Base-by-base conservation (phyloP, 2,329 filamentous ascomycete species). In the Alternaria conjuncta region DNA sequence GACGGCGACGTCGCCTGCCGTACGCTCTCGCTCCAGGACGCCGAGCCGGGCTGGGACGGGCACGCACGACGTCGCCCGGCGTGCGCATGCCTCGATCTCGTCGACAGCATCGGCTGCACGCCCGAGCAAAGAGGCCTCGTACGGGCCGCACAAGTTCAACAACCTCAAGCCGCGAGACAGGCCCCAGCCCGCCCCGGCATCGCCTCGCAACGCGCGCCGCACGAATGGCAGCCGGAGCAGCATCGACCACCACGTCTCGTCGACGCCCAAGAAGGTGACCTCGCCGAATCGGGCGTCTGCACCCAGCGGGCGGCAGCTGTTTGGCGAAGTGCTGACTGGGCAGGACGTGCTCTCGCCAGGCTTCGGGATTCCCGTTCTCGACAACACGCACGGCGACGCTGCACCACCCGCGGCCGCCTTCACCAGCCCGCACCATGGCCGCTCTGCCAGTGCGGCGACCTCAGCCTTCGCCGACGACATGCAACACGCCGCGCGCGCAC, bases 131-230 rank as follows among this genome's bases (percentile, higher is more conserved):
- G 75, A 78, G 57, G 68, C 71, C 13, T 65, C 75, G 9, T 79
- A 79, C 36, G 77, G 76, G 10, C 46, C 72, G 21, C 74, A 79
- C 67, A 77, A 75, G 60, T 79, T 79, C 72, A 77, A 72, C 67
- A 75, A 79, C 50, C 67, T 79, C 47, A 79, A 78, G 65, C 72
- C 73, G 7, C 69, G 78, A 41, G 77, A 79, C 36, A 60, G 76
- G n/a, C 75, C 77, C 4, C 78, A 79, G 66, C 74, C 76, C 25
- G 75, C 77, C 23, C 77, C 77, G 8, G 55, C 73, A 7, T 67
- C 75, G 10, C 73, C 77, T 45, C 69, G 73, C 9, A 68, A 60
- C 43, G 57, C 66, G 21, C 73, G 76, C 47, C 67, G 72, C 25
- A 65, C 73, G 15, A 73, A 75, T 44, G 74, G 73, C 58, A 68